Evolutionary conservation across 139 green algal genomes (phyloP).

Genomic region (Pseudopediastrum boryanum): DNA sequence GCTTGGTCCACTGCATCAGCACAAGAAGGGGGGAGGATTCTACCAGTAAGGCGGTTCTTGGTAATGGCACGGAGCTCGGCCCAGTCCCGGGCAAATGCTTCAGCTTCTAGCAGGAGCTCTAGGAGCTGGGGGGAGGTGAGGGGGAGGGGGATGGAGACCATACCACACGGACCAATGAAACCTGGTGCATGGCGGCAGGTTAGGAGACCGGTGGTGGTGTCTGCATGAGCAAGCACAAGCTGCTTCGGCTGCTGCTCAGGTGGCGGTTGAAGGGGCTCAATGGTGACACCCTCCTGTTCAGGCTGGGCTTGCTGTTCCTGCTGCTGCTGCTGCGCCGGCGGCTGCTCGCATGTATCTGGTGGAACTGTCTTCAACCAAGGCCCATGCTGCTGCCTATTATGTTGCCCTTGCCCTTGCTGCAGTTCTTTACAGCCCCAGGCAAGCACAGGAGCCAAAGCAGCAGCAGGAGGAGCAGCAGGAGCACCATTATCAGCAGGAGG

Average conservation of each 20-base stretch:
- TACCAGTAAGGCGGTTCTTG: conserved; percentile 52
- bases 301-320: background rate
- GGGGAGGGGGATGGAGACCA: conserved; percentile 42
- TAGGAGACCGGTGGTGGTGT: background rate
- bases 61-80: conserved; percentile 66
- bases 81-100: conserved; percentile 78
- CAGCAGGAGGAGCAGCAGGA: conserved; percentile 1
- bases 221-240: background rate
- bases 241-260: conserved; percentile 4
- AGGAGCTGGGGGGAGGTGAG: conserved; percentile 37
- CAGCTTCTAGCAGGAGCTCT: conserved; percentile 56
- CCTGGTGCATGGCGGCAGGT: background rate
- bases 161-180: conserved; percentile 57
- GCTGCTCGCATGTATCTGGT: too few relatives aligned
- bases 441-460: too few relatives aligned
- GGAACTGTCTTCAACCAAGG: background rate
- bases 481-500: conserved; percentile 17
- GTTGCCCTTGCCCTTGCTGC: background rate
- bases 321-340: conserved; percentile 15
- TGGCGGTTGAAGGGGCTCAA: background rate
- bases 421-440: too few relatives aligned
- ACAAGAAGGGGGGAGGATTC: conserved; percentile 34
- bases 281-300: background rate
- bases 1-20: conserved; percentile 49
- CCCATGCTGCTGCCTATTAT: background rate